phyloP scores from a whole-genome alignment of 176 grass and related monocot species.

The Oryza australiensis region DNA sequence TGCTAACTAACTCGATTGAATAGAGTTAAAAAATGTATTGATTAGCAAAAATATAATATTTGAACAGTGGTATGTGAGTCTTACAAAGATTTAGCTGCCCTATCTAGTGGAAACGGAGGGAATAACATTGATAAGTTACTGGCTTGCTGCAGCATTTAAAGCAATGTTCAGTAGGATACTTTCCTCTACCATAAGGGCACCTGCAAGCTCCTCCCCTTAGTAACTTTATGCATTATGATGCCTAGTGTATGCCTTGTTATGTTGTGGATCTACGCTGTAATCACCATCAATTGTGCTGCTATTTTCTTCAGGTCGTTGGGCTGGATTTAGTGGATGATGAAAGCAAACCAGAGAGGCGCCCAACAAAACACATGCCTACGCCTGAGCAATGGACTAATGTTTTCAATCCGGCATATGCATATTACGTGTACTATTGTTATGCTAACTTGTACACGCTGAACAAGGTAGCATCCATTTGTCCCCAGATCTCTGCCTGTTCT shows the following conservation, averaged over 20 bases:
- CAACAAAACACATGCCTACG: slow-evolving; percentile 93
- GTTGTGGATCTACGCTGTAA: not conserved
- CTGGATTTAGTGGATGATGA: slow-evolving; percentile 99
- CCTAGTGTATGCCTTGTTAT: not conserved
- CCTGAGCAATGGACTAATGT: slow-evolving; percentile 90
- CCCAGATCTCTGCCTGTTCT: not conserved
- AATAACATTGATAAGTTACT: not conserved
- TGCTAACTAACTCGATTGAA: not conserved
- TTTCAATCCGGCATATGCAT: slow-evolving; percentile 93
- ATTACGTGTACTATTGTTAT: slow-evolving; percentile 96
- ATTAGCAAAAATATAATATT: not conserved
- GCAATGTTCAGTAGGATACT: not conserved
- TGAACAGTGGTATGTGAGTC: not conserved
- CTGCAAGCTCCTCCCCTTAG: not conserved
- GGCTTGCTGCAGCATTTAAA: not conserved
- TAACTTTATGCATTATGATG: not conserved
- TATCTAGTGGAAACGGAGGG: not conserved
- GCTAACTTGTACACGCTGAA: slow-evolving; percentile 89
- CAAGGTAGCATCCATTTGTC: slow-evolving; percentile 54
- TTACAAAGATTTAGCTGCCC: slow-evolving; percentile 1
- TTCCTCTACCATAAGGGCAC: not conserved
- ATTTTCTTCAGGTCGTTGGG: slow-evolving; percentile 71
- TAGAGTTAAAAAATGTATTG: not conserved
- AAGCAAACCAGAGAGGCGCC: slow-evolving; percentile 96
- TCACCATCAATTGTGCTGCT: not conserved